Evolutionary conservation across 805 yeast genomes (phyloP).

Genomic region (Candida boidinii): DNA sequence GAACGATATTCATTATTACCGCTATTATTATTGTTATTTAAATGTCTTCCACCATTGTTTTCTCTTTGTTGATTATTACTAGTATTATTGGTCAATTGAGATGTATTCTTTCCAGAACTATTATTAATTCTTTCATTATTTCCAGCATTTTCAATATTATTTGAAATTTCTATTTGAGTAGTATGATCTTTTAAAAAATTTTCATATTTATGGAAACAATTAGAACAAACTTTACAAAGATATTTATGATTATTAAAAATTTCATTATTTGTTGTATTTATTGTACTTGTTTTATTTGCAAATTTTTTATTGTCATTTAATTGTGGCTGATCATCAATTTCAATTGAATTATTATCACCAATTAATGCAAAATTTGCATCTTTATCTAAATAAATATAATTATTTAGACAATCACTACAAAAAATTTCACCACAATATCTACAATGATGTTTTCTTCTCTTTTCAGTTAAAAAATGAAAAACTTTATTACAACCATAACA

Average conservation of each 20-base stretch:
- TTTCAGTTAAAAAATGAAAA: slow-evolving; percentile 70
- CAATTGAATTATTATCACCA: slow-evolving; percentile 8
- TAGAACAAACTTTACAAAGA: slow-evolving; percentile 25
- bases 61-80: too few species aligned
- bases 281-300: too few species aligned
- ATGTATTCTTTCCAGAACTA: too few species aligned
- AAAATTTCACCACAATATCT: slow-evolving; percentile 32
- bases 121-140: slow-evolving; percentile 12
- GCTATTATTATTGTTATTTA: neutral
- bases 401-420: slow-evolving; percentile 28
- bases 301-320: neutral
- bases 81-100: too few species aligned
- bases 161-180: neutral
- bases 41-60: neutral
- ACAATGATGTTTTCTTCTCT: slow-evolving; percentile 36
- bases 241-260: too few species aligned
- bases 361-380: slow-evolving; percentile 27
- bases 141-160: too few species aligned
- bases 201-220: slow-evolving; percentile 26
- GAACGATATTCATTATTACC: too few species aligned
- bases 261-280: too few species aligned
- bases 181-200: slow-evolving; percentile 23
- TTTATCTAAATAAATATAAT: slow-evolving; percentile 25
- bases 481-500: slow-evolving; percentile 62
- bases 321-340: slow-evolving; percentile 18